Percentiles rank a stretch among this genome's conserved stretches.
phyloP scores from a whole-genome alignment of 1,284 basidiomycete genomes.

The Ceratobasidium sp. region DNA sequence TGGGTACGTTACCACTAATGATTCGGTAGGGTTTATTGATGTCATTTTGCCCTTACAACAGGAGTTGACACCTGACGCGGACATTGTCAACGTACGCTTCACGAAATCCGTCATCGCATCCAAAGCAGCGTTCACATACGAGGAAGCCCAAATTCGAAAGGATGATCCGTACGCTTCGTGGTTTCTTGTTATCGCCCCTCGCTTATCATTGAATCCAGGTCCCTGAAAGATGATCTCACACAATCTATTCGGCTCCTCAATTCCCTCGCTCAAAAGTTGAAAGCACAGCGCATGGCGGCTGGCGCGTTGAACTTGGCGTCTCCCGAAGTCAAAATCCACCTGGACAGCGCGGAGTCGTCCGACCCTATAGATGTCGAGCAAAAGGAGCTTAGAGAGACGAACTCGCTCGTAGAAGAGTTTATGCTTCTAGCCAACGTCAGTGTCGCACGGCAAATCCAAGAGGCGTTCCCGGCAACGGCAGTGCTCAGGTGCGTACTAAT shows the following conservation, averaged over 20 bases:
- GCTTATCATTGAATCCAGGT: conserved; percentile 60
- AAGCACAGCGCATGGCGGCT: conserved; percentile 88
- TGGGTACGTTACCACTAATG: conserved; percentile 75
- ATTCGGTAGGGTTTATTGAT: not conserved
- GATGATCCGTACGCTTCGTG: conserved; percentile 80
- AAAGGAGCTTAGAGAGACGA: conserved; percentile 93
- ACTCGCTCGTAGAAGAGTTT: conserved; percentile 98
- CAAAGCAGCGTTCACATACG: conserved; percentile 97
- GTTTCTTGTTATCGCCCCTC: not conserved
- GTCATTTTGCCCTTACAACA: conserved; percentile 55
- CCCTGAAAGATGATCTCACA: conserved; percentile 86
- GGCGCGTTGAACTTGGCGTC: conserved; percentile 98
- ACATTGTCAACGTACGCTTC: conserved; percentile 93
- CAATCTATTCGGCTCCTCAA: conserved; percentile 92
- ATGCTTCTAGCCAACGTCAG: conserved; percentile 98
- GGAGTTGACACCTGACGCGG: conserved; percentile 88
- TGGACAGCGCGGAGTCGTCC: conserved; percentile 92
- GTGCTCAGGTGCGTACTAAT: conserved; percentile 78
- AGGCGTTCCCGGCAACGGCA: conserved; percentile 95
- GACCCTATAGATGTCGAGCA: conserved; percentile 99
- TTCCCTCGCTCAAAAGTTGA: conserved; percentile 87
- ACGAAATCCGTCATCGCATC: conserved; percentile 97
- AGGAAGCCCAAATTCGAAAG: conserved; percentile 94
- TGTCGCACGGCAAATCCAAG: conserved; percentile 92
- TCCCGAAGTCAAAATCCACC: conserved; percentile 96